Percentiles rank a stretch among this genome's conserved stretches.
Evolutionary conservation across 1,284 basidiomycete species (phyloP).

Genomic region (Sporisorium iseilematis-ciliati): DNA sequence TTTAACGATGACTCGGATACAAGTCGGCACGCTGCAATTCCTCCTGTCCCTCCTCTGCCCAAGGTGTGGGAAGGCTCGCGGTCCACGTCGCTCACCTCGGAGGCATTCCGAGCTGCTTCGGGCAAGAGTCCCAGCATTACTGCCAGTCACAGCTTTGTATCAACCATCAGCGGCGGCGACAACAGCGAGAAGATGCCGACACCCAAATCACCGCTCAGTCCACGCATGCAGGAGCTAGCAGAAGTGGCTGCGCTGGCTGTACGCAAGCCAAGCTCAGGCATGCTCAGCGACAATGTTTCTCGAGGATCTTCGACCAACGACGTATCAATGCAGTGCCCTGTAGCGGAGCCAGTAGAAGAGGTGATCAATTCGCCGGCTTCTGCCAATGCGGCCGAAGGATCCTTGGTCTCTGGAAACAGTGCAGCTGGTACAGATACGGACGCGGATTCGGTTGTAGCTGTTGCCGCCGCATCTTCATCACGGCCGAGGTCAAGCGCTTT

Average conservation of each 20-base stretch:
- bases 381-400: neutral
- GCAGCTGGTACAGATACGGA: conserved; percentile 2
- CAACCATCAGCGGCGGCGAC: conserved; percentile 31
- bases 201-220: conserved; percentile 47
- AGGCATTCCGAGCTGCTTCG: conserved; percentile 29
- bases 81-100: conserved; percentile 72
- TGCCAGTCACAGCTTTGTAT: conserved; percentile 38
- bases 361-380: conserved; percentile 19
- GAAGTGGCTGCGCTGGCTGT: conserved; percentile 44
- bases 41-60: conserved; percentile 94
- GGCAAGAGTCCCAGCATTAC: conserved; percentile 34
- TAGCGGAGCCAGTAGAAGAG: conserved; percentile 33
- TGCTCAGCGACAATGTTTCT: conserved; percentile 27
- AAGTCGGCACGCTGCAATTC: conserved; percentile 73
- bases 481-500: conserved; percentile 28
- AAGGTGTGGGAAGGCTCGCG: conserved; percentile 86
- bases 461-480: neutral
- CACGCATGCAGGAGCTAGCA: conserved; percentile 43
- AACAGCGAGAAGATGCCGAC: conserved; percentile 35
- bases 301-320: conserved; percentile 34
- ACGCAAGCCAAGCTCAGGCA: conserved; percentile 25
- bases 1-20: conserved; percentile 31
- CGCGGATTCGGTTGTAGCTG: neutral
- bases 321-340: conserved; percentile 24
- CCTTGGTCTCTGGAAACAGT: conserved; percentile 1